Evolutionary conservation across 805 yeast genomes (phyloP).

Genomic region (Cyberlindnera misumaiensis): DNA sequence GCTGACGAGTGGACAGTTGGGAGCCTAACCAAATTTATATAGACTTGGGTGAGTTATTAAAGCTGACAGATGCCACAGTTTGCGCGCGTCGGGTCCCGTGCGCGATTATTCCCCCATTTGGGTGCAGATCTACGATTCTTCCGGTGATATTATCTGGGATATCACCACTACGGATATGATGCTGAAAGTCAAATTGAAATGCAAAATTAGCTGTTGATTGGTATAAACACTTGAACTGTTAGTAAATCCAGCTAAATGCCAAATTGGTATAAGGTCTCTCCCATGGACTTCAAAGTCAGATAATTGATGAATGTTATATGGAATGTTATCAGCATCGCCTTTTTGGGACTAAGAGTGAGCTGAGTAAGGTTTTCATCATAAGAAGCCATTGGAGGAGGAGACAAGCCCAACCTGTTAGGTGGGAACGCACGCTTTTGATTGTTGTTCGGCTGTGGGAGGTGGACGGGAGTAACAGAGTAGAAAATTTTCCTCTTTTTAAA

Average conservation of each 20-base stretch:
- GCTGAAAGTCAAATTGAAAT: no score
- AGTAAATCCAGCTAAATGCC: no score
- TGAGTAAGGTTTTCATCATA: conserved; percentile 20
- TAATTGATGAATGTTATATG: conserved; percentile 14
- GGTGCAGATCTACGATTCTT: no score
- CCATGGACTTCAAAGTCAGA: conserved; percentile 1
- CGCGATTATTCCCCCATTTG: neutral
- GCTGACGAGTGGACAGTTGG: no score
- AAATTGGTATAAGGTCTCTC: no score
- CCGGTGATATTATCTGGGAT: no score
- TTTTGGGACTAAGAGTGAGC: conserved; percentile 19
- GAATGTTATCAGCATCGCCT: conserved; percentile 15
- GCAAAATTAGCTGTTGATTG: no score
- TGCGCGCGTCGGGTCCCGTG: neutral
- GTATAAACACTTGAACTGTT: no score
- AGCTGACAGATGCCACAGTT: neutral
- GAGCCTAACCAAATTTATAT: no score
- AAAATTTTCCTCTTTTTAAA: neutral
- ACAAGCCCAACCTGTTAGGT: neutral
- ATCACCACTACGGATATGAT: no score
- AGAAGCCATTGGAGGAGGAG: neutral
- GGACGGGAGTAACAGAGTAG: neutral
- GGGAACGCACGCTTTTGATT: no score
- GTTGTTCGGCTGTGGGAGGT: neutral
- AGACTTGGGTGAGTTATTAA: neutral